These are phyloP conservation scores for Aspergillus olivimuriae DNA, from an alignment of 495 filamentous ascomycete genomes.

Conservation along the genomic window DNA sequence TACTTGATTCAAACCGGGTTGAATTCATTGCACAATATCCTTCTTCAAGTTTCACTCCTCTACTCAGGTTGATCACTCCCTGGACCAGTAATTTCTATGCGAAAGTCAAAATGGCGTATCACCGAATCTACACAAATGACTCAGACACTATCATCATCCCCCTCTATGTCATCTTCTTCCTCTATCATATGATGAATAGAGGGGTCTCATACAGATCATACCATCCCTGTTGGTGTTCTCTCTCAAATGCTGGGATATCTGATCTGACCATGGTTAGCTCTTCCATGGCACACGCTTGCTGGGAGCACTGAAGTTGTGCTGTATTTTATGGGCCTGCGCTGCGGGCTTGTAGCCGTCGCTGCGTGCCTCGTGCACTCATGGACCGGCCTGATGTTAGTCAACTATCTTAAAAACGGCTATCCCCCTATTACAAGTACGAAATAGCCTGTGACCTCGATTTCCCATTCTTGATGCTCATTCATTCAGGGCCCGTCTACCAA, in stretches of 20 bases:
- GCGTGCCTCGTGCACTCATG: conserved; percentile 5
- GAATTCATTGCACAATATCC: too few relatives aligned
- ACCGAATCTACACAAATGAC: conserved; percentile 5
- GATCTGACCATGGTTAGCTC: conserved; percentile 1
- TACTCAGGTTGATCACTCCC: too few relatives aligned
- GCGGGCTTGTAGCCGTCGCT: conserved; percentile 2
- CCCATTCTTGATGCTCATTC: background rate
- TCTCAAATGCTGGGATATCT: background rate
- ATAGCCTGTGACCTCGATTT: background rate
- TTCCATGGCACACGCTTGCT: conserved; percentile 2
- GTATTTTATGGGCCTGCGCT: conserved; percentile 3
- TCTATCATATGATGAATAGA: conserved; percentile 5
- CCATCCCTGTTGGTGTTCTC: conserved; percentile 2
- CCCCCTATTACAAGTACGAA: conserved; percentile 5
- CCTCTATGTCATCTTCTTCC: conserved; percentile 3
- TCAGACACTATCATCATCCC: conserved; percentile 1
- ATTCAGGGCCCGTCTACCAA: conserved; percentile 9
- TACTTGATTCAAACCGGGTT: too few relatives aligned
- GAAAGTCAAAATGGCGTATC: background rate
- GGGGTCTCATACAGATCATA: background rate
- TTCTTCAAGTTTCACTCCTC: too few relatives aligned
- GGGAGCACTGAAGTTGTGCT: conserved; percentile 3
- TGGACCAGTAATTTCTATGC: too few relatives aligned
- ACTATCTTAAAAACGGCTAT: conserved; percentile 9
- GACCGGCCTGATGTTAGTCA: conserved; percentile 4